Conservation (phyloP, 441 rosid genomes). For the Melianthus villosus region DNA sequence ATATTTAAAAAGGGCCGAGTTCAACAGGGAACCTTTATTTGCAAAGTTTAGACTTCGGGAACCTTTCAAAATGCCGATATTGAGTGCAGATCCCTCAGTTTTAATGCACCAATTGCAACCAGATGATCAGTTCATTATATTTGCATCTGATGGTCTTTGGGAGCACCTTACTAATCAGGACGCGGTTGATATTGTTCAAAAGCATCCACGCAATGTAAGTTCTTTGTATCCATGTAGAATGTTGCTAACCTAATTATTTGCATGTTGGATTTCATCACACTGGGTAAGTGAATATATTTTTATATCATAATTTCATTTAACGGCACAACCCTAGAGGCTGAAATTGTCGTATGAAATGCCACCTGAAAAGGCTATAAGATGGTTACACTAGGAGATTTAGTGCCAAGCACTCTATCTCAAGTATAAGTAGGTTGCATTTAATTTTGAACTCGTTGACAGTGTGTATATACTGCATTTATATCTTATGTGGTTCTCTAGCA, state of each 20-base stretch:
- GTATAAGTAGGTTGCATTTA: too few species aligned
- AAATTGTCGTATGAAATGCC: too few species aligned
- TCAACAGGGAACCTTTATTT: slow-evolving; percentile 73
- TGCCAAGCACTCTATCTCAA: too few species aligned
- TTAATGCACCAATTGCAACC: slow-evolving; percentile 48
- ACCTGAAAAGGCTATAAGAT: too few species aligned
- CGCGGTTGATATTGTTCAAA: slow-evolving; percentile 79
- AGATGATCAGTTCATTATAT: slow-evolving; percentile 57
- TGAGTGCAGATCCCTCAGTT: slow-evolving; percentile 72
- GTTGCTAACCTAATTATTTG: not conserved
- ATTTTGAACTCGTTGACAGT: too few species aligned
- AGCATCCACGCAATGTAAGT: slow-evolving; percentile 50
- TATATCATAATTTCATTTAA: not conserved
- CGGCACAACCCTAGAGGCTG: too few species aligned
- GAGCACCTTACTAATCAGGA: slow-evolving; percentile 89
- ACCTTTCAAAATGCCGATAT: slow-evolving; percentile 52
- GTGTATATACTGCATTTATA: too few species aligned
- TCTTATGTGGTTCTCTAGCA: too few species aligned
- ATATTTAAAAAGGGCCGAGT: slow-evolving; percentile 73
- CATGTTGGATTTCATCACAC: too few species aligned
- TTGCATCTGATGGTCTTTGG: slow-evolving; percentile 97
- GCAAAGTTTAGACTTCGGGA: slow-evolving; percentile 61
- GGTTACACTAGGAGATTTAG: too few species aligned
- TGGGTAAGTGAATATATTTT: not conserved
- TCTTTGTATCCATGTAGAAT: slow-evolving; percentile 1